Percentiles rank a stretch among this genome's conserved stretches.
Conservation (phyloP, 176 grass and related monocot genomes). For the Miscanthus lutarioriparius region DNA sequence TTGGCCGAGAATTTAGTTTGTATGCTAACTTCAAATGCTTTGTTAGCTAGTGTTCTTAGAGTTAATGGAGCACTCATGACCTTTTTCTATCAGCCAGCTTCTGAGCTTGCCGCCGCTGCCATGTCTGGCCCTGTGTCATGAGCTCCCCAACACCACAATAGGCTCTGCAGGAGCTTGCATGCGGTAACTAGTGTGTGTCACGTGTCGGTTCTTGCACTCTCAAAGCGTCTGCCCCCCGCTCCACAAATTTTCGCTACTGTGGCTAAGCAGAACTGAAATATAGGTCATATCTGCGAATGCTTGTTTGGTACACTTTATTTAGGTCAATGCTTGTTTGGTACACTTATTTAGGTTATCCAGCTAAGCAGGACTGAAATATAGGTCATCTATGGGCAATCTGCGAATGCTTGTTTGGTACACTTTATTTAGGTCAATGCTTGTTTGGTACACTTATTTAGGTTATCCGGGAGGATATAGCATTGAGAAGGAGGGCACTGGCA, state of each 20-base stretch:
- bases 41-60: not conserved
- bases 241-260: not conserved
- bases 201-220: too few species aligned
- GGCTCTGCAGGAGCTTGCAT: not conserved
- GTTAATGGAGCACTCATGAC: not conserved
- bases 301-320: not conserved
- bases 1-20: not conserved
- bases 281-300: not conserved
- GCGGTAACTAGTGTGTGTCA: too few species aligned
- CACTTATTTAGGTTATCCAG: too few species aligned
- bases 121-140: not conserved
- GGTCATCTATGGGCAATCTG: too few species aligned
- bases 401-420: too few species aligned
- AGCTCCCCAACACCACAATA: not conserved
- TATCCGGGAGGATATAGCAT: not conserved
- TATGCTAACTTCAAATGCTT: not conserved
- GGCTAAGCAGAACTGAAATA: too few species aligned
- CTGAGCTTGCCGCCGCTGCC: not conserved
- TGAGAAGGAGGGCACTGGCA: not conserved
- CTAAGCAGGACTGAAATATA: too few species aligned
- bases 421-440: too few species aligned
- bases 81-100: not conserved
- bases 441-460: too few species aligned
- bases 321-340: too few species aligned
- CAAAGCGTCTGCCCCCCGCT: too few species aligned